Evolutionary conservation across 257 asterid species (phyloP), one percentile per base, ranked within the genome.

Genomic region (Buddleja alternifolia): DNA sequence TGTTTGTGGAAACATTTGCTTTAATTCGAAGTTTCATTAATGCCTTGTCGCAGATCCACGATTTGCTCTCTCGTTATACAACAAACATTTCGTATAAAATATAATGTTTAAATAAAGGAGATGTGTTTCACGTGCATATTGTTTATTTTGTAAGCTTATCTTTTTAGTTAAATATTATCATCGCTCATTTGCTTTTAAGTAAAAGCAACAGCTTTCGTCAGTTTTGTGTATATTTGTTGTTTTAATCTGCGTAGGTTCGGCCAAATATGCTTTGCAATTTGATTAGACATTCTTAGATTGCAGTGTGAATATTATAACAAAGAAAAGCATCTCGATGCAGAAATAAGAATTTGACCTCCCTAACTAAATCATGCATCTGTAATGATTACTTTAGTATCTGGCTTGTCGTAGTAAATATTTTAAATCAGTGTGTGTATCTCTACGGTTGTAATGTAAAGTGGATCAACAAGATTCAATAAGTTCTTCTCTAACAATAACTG

Each of bases 21-120:
- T 76, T 53, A 14, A 61, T 71, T 77, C 21, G 72, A 77, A 73
- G 81, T 68, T 57, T 57, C 24, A 48, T 57, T 53, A 51, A 40
- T n/a, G 68, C 73, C 37, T 70, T 57, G 59, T 71, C 21, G 73
- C 75, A 77, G 81, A 82, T 82, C 85, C 85, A 47, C 25, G n/a
- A 53, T 71, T 79, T 73, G 40, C 77, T 77, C 78, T 78, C 76
- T 77, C 66, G 78, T 44, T 48, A 52, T 8, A 19, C 52, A 36
- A 68, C 60, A 69, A 59, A 52, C 63, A 19, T 45, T 64, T 52
- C 19, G 76, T 48, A 45, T 75, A 51, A 29, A 29, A 29, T 67
- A 60, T 37, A 11, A 34, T 63, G 70, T 25, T 68, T 32, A 47
- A 67, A 62, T 47, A 19, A 25, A 34, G 66, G 56, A 47, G 50